Evolutionary conservation across 192 early-diverging fungal genomes (phyloP).

Genomic region (Phycomyces nitens): DNA sequence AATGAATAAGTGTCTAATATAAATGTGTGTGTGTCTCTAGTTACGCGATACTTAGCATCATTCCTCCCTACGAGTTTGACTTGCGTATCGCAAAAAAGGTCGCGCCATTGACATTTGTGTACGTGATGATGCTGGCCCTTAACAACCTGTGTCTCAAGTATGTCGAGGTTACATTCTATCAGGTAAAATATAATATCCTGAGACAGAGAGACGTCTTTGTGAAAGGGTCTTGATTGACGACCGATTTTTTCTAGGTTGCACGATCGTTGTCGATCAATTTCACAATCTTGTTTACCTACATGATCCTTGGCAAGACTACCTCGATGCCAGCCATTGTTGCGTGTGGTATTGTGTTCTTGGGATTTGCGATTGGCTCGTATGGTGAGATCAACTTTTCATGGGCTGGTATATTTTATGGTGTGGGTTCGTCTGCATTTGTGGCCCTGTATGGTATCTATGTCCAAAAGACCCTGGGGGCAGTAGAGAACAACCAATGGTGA

Average conservation of each 20-base stretch:
- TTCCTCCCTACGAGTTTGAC: slow-evolving; percentile 62
- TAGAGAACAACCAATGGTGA: slow-evolving; percentile 66
- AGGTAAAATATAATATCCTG: slow-evolving; percentile 32
- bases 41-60: slow-evolving; percentile 43
- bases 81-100: slow-evolving; percentile 46
- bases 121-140: slow-evolving; percentile 63
- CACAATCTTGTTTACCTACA: slow-evolving; percentile 59
- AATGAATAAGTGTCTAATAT: too few relatives aligned
- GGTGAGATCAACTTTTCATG: slow-evolving; percentile 66
- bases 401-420: slow-evolving; percentile 57
- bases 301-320: slow-evolving; percentile 52
- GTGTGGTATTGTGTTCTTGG: slow-evolving; percentile 55
- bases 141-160: slow-evolving; percentile 64
- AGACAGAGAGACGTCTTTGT: neutral
- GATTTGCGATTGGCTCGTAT: slow-evolving; percentile 61
- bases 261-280: slow-evolving; percentile 65
- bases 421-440: slow-evolving; percentile 60
- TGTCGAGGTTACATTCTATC: slow-evolving; percentile 68
- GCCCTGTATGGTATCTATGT: slow-evolving; percentile 68
- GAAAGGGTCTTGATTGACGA: too few relatives aligned
- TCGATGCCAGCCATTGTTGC: slow-evolving; percentile 48
- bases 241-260: slow-evolving; percentile 43
- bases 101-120: slow-evolving; percentile 55
- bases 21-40: too few relatives aligned
- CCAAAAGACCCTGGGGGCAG: slow-evolving; percentile 53